Base-by-base conservation (phyloP, 2,329 filamentous ascomycete genomes). In the Aaosphaeria arxii region DNA sequence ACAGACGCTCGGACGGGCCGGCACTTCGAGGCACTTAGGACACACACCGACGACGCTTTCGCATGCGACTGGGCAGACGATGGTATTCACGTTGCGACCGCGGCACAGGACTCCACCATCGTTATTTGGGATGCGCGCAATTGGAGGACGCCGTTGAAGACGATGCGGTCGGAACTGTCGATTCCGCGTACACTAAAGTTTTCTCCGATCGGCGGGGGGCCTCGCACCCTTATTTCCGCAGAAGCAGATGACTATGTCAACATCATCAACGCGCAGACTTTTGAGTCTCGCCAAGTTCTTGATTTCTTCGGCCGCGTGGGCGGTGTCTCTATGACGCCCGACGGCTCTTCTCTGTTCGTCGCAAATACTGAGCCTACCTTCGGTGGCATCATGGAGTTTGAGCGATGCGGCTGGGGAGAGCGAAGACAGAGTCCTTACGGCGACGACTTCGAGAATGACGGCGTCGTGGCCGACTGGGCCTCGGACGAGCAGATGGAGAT, bases 1-100 rank as follows among this genome's bases (percentile, higher is more conserved):
- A 80, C 82, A 11, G 81, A 88, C 52, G 83, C 87, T 7, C 86
- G 89, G 47, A 83, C 79, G 9, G 84, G 86, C 11, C 71, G 71
- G 78, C 50, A 74, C 74, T 47, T 76, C 80, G 53, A 85, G 55
- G 70, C 73, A 29, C 77, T 91, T 1, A 68, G 73, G 4, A 84
- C 85, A 2, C 87, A 90, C 61, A 75, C 75, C 11, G 87, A 91
- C 61, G 87, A 79, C 56, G 86, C 84, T 2, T 92, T 91, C 59
- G 83, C 88, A 1, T 90, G 86, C 59, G 88, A 86, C 55, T 92
- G 88, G 88, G 85, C 87, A 13, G 83, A 87, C 45, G 85, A 91
- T 62, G 88, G 87, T 31, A 84, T 84, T 72, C 86, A 84, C 9
- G 79, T 91, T 17, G 88, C 88, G 9, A 91, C 88, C 0, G 88